Evolutionary conservation across 2,329 filamentous ascomycete genomes (phyloP), one percentile per base, ranked within the genome.

Genomic region (Aspergillus oerlinghausenensis): DNA sequence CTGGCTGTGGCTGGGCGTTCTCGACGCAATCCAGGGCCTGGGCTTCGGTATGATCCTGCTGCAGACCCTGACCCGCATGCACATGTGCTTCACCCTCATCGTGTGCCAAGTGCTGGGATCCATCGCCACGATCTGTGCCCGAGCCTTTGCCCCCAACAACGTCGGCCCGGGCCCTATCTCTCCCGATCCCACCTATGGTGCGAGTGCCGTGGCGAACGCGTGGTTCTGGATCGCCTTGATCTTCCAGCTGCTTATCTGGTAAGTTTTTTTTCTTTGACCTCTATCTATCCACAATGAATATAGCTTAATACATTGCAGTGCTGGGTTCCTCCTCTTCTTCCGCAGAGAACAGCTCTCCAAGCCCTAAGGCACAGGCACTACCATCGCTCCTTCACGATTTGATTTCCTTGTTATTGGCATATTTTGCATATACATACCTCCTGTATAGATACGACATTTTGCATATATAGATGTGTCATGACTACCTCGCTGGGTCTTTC

Each of bases 41-140:
- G 85, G 85, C 1, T 81, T 88, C 56, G 85, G 85, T 54, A 88
- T 87, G 84, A 82, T 88, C 54, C 75, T 88, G 4, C 70, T 88
- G 49, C 83, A 86, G 67, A 87, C 84, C 1, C 71, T 86, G 63
- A 87, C 84, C 1, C 76, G 85, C 14, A 79, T 85, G 67, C 85
- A 88, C 66, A 84, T 87, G 57, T 78, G 82, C 49, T 85, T 84
- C 60, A 82, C 84, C 0, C 73, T 88, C 26, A 77, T 85, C 43
- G 69, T 64, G 1, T 84, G 84, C 4, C 85, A 88, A 69, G 79
- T 86, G 9, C 66, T 88, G 23, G 85, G 85, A 10, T 82, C 80
- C 4, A 67, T 82, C 2, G 82, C 81, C 3, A 88, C 85, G 2
- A 87, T 88, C 42, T 75, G 82, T 23, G 84, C 83, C 2, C 70